Evolutionary conservation across 257 asterid species (phyloP).

Genomic region (Solanum dulcamara): DNA sequence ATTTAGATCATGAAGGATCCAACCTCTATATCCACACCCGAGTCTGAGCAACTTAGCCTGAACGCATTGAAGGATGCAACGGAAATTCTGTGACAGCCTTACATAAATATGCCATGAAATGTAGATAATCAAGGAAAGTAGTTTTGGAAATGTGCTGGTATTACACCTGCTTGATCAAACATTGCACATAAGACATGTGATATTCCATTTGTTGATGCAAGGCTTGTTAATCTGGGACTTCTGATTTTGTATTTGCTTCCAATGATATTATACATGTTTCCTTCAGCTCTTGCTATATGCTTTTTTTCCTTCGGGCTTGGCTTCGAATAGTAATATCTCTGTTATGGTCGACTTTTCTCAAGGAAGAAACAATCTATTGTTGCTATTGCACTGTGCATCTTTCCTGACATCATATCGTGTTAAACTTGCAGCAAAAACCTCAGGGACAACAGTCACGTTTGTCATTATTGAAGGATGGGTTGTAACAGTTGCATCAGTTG

Average conservation of each 20-base stretch:
- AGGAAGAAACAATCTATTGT: not conserved
- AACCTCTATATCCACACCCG: not conserved
- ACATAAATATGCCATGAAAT: not conserved
- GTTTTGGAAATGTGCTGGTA: not conserved
- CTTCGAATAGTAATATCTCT: not conserved
- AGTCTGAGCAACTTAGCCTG: not conserved
- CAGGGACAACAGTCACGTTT: constrained; percentile 96
- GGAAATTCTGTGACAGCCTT: not conserved
- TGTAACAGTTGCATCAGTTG: constrained; percentile 92
- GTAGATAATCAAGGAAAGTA: not conserved
- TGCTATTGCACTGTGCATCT: not conserved
- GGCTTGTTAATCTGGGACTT: not conserved
- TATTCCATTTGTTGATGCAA: not conserved
- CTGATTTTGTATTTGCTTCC: not conserved
- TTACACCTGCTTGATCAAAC: not conserved
- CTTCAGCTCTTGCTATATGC: not conserved
- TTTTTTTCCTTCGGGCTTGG: not conserved
- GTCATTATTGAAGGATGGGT: constrained; percentile 95
- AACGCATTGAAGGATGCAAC: not conserved
- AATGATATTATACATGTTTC: not conserved
- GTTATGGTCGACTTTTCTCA: not conserved
- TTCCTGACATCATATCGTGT: constrained; percentile 13
- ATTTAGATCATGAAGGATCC: not conserved
- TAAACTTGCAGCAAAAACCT: constrained; percentile 59
- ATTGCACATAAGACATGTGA: not conserved